phyloP scores from a whole-genome alignment of 495 filamentous ascomycete species.

The Xylaria nigripes region DNA sequence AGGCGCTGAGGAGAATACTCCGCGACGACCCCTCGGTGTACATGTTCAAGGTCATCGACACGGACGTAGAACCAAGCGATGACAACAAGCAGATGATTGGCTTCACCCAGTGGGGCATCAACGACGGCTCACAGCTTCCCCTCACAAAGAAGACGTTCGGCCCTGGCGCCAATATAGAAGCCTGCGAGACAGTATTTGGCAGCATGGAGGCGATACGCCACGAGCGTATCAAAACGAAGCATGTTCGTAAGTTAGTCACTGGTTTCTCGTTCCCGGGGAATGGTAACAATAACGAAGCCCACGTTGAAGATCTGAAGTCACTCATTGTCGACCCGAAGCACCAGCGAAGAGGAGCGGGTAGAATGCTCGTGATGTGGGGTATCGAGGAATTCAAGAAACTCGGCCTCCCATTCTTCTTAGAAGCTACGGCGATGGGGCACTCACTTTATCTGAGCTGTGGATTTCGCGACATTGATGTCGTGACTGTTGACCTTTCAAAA shows the following conservation, averaged over 20 bases:
- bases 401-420: conserved; percentile 20
- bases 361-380: conserved; percentile 17
- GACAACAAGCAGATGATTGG: conserved; percentile 24
- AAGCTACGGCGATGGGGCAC: conserved; percentile 19
- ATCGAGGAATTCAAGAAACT: conserved; percentile 17
- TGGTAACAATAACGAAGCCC: not conserved
- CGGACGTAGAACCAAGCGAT: conserved; percentile 21
- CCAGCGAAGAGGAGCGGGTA: conserved; percentile 19
- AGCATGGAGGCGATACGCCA: conserved; percentile 8
- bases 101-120: conserved; percentile 31
- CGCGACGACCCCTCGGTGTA: conserved; percentile 15
- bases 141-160: conserved; percentile 15
- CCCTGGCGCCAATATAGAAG: conserved; percentile 19
- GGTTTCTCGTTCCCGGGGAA: not conserved
- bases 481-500: not conserved
- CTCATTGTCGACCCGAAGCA: conserved; percentile 23
- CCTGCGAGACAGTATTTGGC: conserved; percentile 28
- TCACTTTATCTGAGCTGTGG: conserved; percentile 24
- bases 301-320: conserved; percentile 15
- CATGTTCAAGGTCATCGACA: conserved; percentile 28
- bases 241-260: conserved; percentile 15
- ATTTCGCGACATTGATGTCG: conserved; percentile 22
- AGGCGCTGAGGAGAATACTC: conserved; percentile 11
- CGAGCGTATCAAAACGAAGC: conserved; percentile 12
- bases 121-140: conserved; percentile 11